phyloP scores from a whole-genome alignment of 768 basidiomycete genomes.

The Boletus rex-veris region DNA sequence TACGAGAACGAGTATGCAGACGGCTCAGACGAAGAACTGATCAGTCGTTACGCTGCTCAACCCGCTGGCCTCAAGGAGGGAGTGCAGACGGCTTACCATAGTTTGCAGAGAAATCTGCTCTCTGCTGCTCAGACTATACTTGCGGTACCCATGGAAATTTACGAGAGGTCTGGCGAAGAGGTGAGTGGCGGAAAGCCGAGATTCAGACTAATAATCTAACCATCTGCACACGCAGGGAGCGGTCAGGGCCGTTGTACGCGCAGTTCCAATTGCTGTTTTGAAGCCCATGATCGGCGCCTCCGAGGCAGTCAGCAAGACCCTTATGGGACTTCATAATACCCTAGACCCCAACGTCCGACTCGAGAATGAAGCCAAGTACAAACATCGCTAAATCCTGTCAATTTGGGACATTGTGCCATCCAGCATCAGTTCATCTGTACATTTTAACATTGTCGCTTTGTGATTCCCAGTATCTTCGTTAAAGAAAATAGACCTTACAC shows the following conservation, averaged over 20 bases:
- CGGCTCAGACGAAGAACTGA: slow-evolving; percentile 48
- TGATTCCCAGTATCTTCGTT: background rate
- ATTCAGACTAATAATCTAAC: background rate
- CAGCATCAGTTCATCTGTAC: slow-evolving; percentile 16
- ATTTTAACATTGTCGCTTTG: slow-evolving; percentile 1
- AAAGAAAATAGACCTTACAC: background rate
- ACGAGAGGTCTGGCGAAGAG: slow-evolving; percentile 90
- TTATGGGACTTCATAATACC: slow-evolving; percentile 90
- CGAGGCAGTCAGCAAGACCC: slow-evolving; percentile 93
- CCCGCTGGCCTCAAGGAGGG: slow-evolving; percentile 83
- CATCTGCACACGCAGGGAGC: slow-evolving; percentile 58
- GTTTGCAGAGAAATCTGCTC: slow-evolving; percentile 79
- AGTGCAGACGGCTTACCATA: slow-evolving; percentile 86
- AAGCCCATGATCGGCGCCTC: slow-evolving; percentile 98
- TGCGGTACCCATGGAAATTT: slow-evolving; percentile 98
- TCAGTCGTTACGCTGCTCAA: slow-evolving; percentile 92
- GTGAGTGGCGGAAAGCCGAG: slow-evolving; percentile 39
- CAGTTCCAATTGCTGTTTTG: slow-evolving; percentile 94
- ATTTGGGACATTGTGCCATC: slow-evolving; percentile 20
- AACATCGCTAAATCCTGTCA: slow-evolving; percentile 53
- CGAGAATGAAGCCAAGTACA: slow-evolving; percentile 94
- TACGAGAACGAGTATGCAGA: slow-evolving; percentile 30
- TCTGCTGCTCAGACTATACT: slow-evolving; percentile 98
- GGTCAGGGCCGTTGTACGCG: slow-evolving; percentile 90
- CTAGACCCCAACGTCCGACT: slow-evolving; percentile 80